Evolutionary conservation across 1,284 basidiomycete genomes (phyloP).

Genomic region (Cutaneotrichosporon arboriforme): DNA sequence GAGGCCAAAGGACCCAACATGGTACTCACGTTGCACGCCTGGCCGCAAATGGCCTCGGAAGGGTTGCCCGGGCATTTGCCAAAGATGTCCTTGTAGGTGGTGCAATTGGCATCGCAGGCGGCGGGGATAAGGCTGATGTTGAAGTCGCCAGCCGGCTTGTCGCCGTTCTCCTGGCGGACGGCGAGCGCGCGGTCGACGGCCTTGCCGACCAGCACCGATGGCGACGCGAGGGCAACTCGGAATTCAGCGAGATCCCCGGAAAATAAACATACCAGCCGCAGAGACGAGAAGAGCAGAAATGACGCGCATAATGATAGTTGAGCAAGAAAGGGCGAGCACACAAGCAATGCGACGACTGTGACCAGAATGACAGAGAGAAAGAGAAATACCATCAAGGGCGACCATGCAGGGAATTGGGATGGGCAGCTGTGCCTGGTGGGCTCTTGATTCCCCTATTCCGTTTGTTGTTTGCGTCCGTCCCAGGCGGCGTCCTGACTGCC

Average conservation of each 20-base stretch:
- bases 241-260: no score
- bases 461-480: no score
- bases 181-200: neutral
- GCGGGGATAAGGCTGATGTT: slow-evolving; percentile 5
- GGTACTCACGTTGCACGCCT: slow-evolving; percentile 12
- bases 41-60: neutral
- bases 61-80: slow-evolving; percentile 6
- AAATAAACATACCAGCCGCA: neutral
- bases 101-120: slow-evolving; percentile 3
- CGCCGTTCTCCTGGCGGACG: neutral
- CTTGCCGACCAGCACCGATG: neutral
- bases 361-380: no score
- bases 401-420: no score
- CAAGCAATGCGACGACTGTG: no score
- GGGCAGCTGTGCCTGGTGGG: no score
- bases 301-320: neutral
- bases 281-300: neutral
- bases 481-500: no score
- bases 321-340: no score
- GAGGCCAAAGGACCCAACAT: no score
- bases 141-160: neutral
- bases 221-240: neutral
- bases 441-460: no score
- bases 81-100: slow-evolving; percentile 12
- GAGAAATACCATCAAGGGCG: no score